Evolutionary conservation across 371 early-diverging fungal species (phyloP).

Genomic region (Cokeromyces recurvatus): DNA sequence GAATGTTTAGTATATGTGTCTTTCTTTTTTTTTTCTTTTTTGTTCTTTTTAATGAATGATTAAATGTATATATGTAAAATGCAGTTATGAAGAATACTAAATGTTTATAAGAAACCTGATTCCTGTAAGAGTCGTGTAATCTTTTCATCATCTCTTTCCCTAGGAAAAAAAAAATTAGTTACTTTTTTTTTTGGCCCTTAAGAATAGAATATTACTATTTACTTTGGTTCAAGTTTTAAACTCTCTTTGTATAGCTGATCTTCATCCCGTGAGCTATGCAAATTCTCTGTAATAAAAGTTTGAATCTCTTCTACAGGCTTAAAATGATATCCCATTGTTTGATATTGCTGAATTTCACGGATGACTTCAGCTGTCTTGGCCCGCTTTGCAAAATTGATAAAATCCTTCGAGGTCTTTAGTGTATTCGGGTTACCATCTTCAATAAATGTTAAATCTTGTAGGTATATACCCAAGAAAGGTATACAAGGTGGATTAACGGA

Average conservation of each 20-base stretch:
- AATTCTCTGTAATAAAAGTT: constrained; percentile 56
- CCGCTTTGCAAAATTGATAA: constrained; percentile 93
- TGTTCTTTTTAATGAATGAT: too few relatives aligned
- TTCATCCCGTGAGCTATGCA: constrained; percentile 51
- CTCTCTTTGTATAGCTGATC: constrained; percentile 72
- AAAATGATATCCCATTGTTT: constrained; percentile 76
- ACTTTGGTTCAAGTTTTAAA: constrained; percentile 79
- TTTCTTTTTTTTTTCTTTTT: background rate
- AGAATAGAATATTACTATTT: constrained; percentile 10
- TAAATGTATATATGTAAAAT: too few relatives aligned
- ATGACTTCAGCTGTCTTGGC: constrained; percentile 88
- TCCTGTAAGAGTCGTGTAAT: constrained; percentile 81
- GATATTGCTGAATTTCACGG: constrained; percentile 91
- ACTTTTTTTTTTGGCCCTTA: background rate
- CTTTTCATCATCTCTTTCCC: constrained; percentile 88
- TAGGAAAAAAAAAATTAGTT: constrained; percentile 7
- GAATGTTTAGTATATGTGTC: too few relatives aligned
- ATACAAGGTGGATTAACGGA: constrained; percentile 89
- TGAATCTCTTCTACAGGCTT: constrained; percentile 83
- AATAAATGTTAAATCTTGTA: constrained; percentile 92
- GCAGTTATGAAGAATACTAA: background rate
- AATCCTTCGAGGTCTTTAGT: constrained; percentile 49
- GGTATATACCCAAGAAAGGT: constrained; percentile 88
- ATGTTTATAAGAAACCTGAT: constrained; percentile 81
- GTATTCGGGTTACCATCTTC: constrained; percentile 87